Conservation (phyloP, 2,329 filamentous ascomycete species). For the Claviceps spartinae region DNA sequence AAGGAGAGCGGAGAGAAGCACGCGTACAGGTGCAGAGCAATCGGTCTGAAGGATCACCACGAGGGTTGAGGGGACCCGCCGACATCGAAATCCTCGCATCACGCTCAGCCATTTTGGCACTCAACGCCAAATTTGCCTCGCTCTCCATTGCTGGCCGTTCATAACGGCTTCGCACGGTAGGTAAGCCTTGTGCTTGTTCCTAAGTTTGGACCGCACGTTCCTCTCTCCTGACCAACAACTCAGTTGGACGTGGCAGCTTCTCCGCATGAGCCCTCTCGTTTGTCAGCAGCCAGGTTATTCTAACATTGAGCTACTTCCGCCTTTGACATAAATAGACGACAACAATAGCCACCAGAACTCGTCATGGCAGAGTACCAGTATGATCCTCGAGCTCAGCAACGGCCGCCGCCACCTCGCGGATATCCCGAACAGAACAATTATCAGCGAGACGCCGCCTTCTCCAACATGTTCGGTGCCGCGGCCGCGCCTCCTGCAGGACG, state of each 20-base stretch:
- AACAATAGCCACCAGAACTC: not conserved
- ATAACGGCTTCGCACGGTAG: conserved; percentile 3
- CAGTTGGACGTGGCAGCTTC: not conserved
- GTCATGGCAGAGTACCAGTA: conserved; percentile 47
- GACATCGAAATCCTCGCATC: not conserved
- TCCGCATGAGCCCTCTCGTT: not conserved
- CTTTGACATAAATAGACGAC: not conserved
- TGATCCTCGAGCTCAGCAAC: conserved; percentile 32
- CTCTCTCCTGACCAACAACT: not conserved
- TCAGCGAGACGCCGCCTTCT: conserved; percentile 89
- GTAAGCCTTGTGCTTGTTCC: conserved; percentile 1
- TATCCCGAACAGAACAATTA: conserved; percentile 40
- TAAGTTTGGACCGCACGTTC: not conserved
- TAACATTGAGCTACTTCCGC: not conserved
- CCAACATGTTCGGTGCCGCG: conserved; percentile 83
- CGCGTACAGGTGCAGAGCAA: not conserved
- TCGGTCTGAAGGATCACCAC: not conserved
- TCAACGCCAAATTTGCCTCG: not conserved
- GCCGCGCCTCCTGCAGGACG: conserved; percentile 72
- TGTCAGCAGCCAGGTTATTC: not conserved
- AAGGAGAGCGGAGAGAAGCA: not conserved
- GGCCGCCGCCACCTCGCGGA: conserved; percentile 28
- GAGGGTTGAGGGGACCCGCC: not conserved
- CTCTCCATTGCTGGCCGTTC: not conserved
- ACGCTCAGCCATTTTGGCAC: not conserved